phyloP scores from a whole-genome alignment of 257 asterid species.

The Jaltomata sinuosa region DNA sequence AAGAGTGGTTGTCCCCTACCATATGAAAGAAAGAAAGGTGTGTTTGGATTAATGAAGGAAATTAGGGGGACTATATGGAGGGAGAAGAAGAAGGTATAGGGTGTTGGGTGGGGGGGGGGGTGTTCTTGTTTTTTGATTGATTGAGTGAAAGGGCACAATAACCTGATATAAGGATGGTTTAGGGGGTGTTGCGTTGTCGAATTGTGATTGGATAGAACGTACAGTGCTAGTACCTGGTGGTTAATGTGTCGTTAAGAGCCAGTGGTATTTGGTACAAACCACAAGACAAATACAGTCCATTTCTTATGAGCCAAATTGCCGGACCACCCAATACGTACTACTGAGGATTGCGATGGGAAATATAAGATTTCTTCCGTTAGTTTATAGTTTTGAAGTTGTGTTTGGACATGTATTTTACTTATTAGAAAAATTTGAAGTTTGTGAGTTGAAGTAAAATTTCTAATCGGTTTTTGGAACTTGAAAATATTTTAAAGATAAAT shows the following conservation, averaged over 20 bases:
- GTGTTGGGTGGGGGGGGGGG: neutral
- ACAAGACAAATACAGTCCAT: neutral
- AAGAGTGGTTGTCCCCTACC: neutral
- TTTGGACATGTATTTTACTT: too few species aligned
- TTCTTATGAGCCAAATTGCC: neutral
- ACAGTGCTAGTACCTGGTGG: neutral
- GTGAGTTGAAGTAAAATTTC: too few species aligned
- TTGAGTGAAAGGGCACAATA: neutral
- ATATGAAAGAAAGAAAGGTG: neutral
- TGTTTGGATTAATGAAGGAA: neutral
- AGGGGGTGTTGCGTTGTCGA: slow-evolving; percentile 36
- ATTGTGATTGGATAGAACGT: slow-evolving; percentile 14
- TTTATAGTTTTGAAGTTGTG: too few species aligned
- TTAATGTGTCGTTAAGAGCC: slow-evolving; percentile 12
- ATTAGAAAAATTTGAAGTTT: too few species aligned
- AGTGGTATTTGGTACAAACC: neutral
- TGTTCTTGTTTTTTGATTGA: neutral
- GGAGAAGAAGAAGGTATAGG: neutral
- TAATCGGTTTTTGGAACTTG: too few species aligned
- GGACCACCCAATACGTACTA: too few species aligned
- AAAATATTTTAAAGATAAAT: too few species aligned
- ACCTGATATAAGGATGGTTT: slow-evolving; percentile 5
- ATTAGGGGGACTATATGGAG: neutral
- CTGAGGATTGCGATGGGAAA: too few species aligned
- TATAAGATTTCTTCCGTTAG: too few species aligned